These are phyloP conservation scores for Chalciporus sp. DNA, from an alignment of 1,284 basidiomycete species.

Conservation along the genomic window DNA sequence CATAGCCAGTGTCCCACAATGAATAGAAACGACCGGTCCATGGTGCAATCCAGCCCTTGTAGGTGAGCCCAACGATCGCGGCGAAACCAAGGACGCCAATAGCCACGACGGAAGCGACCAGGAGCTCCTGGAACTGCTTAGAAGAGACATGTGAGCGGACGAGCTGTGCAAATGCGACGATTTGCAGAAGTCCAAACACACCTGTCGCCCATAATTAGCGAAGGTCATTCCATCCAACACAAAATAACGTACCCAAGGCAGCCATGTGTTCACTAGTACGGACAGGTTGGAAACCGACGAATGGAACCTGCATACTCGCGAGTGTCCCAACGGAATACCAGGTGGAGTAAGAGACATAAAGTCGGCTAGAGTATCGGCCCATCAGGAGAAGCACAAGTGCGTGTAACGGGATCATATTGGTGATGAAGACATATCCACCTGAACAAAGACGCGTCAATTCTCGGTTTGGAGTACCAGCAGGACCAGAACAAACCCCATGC, in stretches of 20 bases:
- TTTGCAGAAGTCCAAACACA: slow-evolving; percentile 96
- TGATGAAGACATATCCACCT: slow-evolving; percentile 99
- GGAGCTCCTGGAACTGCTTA: slow-evolving; percentile 88
- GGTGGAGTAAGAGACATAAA: slow-evolving; percentile 95
- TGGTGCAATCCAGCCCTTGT: slow-evolving; percentile 95
- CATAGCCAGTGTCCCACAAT: slow-evolving; percentile 99
- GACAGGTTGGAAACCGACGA: slow-evolving; percentile 99
- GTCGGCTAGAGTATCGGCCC: slow-evolving; percentile 92
- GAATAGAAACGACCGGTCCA: slow-evolving; percentile 99
- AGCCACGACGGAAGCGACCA: slow-evolving; percentile 70
- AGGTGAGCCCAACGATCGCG: slow-evolving; percentile 81
- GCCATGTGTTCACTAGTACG: slow-evolving; percentile 99
- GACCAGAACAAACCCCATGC: slow-evolving; percentile 82
- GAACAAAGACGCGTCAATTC: slow-evolving; percentile 7
- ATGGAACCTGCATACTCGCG: slow-evolving; percentile 98
- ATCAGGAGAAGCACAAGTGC: slow-evolving; percentile 92
- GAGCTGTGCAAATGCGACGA: slow-evolving; percentile 92
- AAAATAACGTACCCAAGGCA: slow-evolving; percentile 70
- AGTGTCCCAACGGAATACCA: slow-evolving; percentile 99
- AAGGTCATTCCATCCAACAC: neutral
- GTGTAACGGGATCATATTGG: slow-evolving; percentile 99
- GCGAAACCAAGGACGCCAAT: slow-evolving; percentile 75
- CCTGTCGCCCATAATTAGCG: slow-evolving; percentile 43
- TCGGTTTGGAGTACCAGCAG: neutral
- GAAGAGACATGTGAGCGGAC: slow-evolving; percentile 89